Base-by-base conservation (phyloP, 805 yeast species). In the Starmera caribaea region DNA sequence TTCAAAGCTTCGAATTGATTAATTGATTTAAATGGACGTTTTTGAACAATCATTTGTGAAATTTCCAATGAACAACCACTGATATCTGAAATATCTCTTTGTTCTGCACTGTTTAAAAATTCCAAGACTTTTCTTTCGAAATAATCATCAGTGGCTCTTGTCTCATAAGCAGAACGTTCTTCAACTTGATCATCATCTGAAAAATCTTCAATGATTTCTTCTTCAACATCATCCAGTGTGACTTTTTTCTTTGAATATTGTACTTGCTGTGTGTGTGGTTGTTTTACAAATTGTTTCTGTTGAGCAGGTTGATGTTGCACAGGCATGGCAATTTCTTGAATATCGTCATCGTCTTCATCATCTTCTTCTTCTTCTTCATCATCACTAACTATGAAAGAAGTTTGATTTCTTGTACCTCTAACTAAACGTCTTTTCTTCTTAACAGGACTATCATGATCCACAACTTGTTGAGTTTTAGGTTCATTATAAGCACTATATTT, bases 101-200 rank as follows among this genome's bases (percentile, higher is more conserved):
- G 67, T 13, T 83, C 74, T 1, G 95, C 90, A 11, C 76, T 73
- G 59, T 92, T 92, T 46, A 90, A 67, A 49, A 92, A 88, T 35
- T 78, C 74, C 36, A 89, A 62, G 21, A 87, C 74, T 43, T 85
- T 78, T 13, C 67, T 67, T 50, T 81, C 89, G 46, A 81, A 78
- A 46, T 62, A 51, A 5, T 55, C 58, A 11, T 54, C 57, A 11
- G 51, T 49, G 2, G 48, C 38, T n/a, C 43, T 47, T 16, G 49
- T 62, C 35, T 50, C 54, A 30, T 51, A 50, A 14, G 57, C 59
- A 0, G 49, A 31, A 16, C 47, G 53, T 28, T 57, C 61, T 38
- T 63, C 60, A 16, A 50, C 49, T 12, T 57, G 58, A 13, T 66
- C 75, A 30, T 65, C 73, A 15, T 75, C 76, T 50, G 68, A 58